Percentiles rank a stretch among this genome's conserved stretches.
Conservation (phyloP, 2,329 filamentous ascomycete species). For the Trematosphaeria pertusa region DNA sequence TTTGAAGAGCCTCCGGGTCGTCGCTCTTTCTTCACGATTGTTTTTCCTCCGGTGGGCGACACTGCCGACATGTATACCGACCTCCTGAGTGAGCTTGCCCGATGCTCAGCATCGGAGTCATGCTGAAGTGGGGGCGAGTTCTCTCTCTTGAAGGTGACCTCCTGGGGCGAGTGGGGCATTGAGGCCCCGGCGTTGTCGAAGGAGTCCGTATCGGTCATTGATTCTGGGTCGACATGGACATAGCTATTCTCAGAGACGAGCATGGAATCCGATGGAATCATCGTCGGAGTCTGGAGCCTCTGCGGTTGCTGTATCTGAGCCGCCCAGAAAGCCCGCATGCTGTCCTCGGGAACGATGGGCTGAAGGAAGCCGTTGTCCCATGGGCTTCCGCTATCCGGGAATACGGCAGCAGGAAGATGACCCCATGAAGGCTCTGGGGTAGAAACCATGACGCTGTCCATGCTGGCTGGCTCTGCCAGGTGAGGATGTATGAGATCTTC, state of each 20-base stretch:
- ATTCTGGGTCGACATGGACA: slow-evolving; percentile 16
- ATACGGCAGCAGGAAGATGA: slow-evolving; percentile 6
- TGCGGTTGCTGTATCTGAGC: slow-evolving; percentile 11
- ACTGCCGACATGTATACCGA: slow-evolving; percentile 32
- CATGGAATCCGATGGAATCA: slow-evolving; percentile 26
- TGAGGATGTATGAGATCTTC: slow-evolving; percentile 14
- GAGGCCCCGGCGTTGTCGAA: slow-evolving; percentile 20
- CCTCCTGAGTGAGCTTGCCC: slow-evolving; percentile 16
- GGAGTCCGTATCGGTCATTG: slow-evolving; percentile 15
- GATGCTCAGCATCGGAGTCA: slow-evolving; percentile 26
- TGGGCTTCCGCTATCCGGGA: slow-evolving; percentile 9
- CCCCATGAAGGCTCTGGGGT: slow-evolving; percentile 10
- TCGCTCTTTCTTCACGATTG: slow-evolving; percentile 27
- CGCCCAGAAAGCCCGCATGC: slow-evolving; percentile 15
- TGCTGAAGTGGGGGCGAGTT: slow-evolving; percentile 27
- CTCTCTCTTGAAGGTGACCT: slow-evolving; percentile 29
- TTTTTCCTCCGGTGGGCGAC: slow-evolving; percentile 33
- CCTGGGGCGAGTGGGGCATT: slow-evolving; percentile 29
- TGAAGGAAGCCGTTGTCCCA: slow-evolving; percentile 12
- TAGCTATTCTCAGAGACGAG: slow-evolving; percentile 23
- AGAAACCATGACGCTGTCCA: slow-evolving; percentile 8
- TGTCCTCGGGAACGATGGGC: slow-evolving; percentile 6
- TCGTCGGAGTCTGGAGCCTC: slow-evolving; percentile 14
- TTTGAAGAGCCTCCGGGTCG: slow-evolving; percentile 10
- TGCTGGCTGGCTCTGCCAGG: slow-evolving; percentile 1